Evolutionary conservation across 352 stramenopile species (phyloP), one percentile per base, ranked within the genome.

Genomic region (Pythium pyrilobum): DNA sequence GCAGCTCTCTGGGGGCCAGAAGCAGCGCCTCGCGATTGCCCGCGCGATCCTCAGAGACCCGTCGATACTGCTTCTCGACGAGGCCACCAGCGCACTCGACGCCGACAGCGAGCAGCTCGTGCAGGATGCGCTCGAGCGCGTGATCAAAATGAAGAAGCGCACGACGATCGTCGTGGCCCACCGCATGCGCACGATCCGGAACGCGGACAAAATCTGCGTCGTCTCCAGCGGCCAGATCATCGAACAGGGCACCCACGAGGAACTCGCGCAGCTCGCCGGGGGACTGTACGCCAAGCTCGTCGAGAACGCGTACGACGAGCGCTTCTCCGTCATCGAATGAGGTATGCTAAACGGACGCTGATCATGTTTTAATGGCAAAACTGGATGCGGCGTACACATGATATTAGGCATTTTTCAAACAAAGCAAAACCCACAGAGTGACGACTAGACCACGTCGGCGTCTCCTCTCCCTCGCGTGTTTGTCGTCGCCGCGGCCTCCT

Each of bases 191-290:
- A 98, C 90, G 9, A 91, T 98, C 51, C 86, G 89, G 54, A 80
- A 96, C 64, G 95, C 92, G 33, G 91, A 99, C 72, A 76, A 86
- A 56, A 98, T 99, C 53, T 86, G 92, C 36, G 95, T 99, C 6
- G 69, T 98, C 41, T 69, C 96, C n/a, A 72, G 93, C 18, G 96
- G 96, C 9, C 70, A 74, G 45, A 84, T 98, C 21, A 79, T 90
- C 3, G 95, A 98, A 61, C 69, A 85, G 31, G 96, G 96, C 18
- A 97, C 79, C 4, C 94, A 99, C 67, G 59, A 85, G 21, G 80
- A 98, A 16, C 69, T 99, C 12, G 39, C 98, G 24, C 57, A 60
- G 7, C 2, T 55, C 1, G n/a, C 60, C 0, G 52, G 59, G 7
- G 46, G 59, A 0, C 13, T 62, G 0, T 67, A 67, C 53, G 46